phyloP scores from a whole-genome alignment of 768 basidiomycete species.

The Kwoniella europaea region DNA sequence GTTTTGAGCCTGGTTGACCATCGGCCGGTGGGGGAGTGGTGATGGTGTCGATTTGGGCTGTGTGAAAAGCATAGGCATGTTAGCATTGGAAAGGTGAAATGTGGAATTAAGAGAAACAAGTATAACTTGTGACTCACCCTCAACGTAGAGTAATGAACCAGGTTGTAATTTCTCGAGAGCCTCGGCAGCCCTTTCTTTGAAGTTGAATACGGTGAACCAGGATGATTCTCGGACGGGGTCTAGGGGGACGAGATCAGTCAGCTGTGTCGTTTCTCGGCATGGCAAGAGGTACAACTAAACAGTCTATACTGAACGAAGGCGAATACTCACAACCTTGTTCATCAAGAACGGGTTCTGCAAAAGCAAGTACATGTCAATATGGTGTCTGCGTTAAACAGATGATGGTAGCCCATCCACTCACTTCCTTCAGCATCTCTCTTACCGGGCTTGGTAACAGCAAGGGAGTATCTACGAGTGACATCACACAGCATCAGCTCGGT shows the following conservation, averaged over 20 bases:
- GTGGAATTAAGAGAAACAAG: neutral
- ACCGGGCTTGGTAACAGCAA: conserved; percentile 25
- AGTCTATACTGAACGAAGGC: neutral
- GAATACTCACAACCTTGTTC: conserved; percentile 28
- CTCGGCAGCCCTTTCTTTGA: conserved; percentile 22
- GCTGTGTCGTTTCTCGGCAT: neutral
- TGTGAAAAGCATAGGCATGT: neutral
- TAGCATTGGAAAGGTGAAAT: neutral
- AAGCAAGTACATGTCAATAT: neutral
- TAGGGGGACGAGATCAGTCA: neutral
- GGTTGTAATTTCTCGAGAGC: conserved; percentile 22
- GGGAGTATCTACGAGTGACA: conserved; percentile 15
- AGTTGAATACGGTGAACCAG: conserved; percentile 37
- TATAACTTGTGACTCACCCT: conserved; percentile 23
- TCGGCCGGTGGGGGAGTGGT: conserved; percentile 19
- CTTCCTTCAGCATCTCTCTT: conserved; percentile 31
- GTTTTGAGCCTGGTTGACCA: conserved; percentile 17
- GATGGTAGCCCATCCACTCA: conserved; percentile 12
- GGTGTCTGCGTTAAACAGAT: neutral
- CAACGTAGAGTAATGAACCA: conserved; percentile 27
- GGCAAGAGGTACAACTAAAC: too few relatives aligned
- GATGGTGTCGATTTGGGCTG: conserved; percentile 29
- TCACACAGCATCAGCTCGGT: conserved; percentile 1
- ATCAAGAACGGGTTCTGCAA: conserved; percentile 25
- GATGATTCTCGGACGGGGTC: conserved; percentile 32